Evolutionary conservation across 257 asterid species (phyloP).

Genomic region (Buddleja alternifolia): DNA sequence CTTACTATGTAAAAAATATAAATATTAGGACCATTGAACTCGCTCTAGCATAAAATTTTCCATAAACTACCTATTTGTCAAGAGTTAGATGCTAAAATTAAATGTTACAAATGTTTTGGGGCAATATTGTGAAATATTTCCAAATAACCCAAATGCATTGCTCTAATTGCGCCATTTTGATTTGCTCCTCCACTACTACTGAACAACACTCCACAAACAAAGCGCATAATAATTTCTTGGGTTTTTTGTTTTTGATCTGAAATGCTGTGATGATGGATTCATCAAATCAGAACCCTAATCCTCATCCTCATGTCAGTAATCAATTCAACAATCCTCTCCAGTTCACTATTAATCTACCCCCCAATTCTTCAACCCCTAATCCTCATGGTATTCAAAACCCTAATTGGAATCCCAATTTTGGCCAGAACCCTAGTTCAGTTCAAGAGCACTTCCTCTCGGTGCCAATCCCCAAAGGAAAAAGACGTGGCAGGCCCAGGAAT

Average conservation of each 20-base stretch:
- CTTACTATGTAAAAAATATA: too few species aligned
- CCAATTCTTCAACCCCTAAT: conserved; percentile 39
- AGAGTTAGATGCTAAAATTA: too few species aligned
- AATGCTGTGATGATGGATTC: conserved; percentile 64
- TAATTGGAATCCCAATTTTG: conserved; percentile 31
- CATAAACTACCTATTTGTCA: too few species aligned
- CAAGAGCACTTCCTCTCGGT: conserved; percentile 45
- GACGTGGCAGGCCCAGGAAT: conserved; percentile 79
- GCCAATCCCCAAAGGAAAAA: conserved; percentile 69
- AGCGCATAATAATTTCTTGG: background rate
- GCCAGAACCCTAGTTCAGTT: conserved; percentile 36
- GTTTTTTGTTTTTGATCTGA: conserved; percentile 24
- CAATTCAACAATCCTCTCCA: conserved; percentile 56
- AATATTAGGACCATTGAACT: too few species aligned
- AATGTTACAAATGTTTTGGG: too few species aligned
- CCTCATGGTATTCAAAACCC: conserved; percentile 32
- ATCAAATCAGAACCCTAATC: conserved; percentile 44
- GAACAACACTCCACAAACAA: background rate
- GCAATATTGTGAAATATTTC: too few species aligned
- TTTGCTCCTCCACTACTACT: background rate
- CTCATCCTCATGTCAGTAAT: conserved; percentile 35
- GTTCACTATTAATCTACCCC: conserved; percentile 53
- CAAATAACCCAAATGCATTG: background rate
- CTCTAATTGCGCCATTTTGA: background rate
- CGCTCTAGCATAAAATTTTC: too few species aligned